These are phyloP conservation scores for Amanita thiersii DNA, from an alignment of 768 basidiomycete species.

Conservation along the genomic window DNA sequence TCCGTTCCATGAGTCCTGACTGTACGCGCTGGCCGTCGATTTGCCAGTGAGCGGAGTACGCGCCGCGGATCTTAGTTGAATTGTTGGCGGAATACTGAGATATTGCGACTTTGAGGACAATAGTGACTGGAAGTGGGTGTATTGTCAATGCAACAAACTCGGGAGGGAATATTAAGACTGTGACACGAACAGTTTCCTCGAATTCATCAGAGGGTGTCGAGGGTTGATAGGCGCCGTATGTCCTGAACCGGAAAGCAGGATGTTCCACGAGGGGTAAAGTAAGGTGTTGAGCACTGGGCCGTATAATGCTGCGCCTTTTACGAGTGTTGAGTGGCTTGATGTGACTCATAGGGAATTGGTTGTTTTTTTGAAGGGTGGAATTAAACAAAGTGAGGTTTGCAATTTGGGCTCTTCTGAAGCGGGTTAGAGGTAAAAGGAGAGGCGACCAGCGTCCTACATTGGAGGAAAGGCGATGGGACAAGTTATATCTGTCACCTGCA, in stretches of 20 bases:
- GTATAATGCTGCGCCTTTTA: neutral
- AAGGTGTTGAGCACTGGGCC: constrained; percentile 2
- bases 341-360: too few relatives aligned
- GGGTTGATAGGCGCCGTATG: neutral
- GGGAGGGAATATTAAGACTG: neutral
- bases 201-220: neutral
- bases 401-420: neutral
- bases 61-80: constrained; percentile 13
- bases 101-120: neutral
- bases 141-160: neutral
- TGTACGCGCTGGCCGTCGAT: constrained; percentile 16
- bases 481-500: neutral
- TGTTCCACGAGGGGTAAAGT: constrained; percentile 7
- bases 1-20: constrained; percentile 14
- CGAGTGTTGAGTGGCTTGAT: neutral
- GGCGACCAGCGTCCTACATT: constrained; percentile 6
- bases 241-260: neutral
- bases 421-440: neutral
- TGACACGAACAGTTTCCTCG: constrained; percentile 1
- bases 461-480: neutral
- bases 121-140: neutral
- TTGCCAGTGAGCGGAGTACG: constrained; percentile 9
- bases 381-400: too few relatives aligned
- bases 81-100: constrained; percentile 4
- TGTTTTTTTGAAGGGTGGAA: too few relatives aligned